Percentiles rank a stretch among this genome's conserved stretches.
Conservation (phyloP, 2,329 filamentous ascomycete genomes). For the Colletotrichum navitas region DNA sequence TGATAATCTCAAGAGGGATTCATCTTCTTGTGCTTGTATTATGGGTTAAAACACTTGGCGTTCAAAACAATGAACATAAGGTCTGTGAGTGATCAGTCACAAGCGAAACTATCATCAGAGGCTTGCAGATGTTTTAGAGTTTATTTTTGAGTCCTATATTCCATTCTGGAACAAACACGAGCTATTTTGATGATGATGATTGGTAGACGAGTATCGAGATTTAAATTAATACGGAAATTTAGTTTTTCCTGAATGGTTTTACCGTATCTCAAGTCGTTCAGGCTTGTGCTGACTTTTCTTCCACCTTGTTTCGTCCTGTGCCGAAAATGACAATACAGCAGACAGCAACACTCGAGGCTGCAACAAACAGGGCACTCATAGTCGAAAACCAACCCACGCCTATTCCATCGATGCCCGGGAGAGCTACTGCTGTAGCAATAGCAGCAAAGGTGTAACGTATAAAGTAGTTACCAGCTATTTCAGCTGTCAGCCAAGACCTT, state of each 20-base stretch:
- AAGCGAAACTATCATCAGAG: neutral
- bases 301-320: conserved; percentile 4
- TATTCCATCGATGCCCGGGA: conserved; percentile 79
- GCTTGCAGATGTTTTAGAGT: neutral
- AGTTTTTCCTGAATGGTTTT: neutral
- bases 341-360: conserved; percentile 27
- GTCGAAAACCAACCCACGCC: conserved; percentile 88
- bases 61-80: no score
- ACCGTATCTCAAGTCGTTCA: neutral
- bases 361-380: conserved; percentile 57
- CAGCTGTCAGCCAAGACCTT: neutral
- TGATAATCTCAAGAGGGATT: no score
- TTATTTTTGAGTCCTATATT: no score
- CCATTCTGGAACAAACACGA: neutral
- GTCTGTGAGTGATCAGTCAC: neutral
- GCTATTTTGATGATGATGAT: neutral
- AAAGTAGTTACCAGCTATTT: conserved; percentile 80
- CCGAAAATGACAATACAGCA: conserved; percentile 35
- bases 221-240: neutral
- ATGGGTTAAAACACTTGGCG: fast-evolving
- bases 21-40: no score
- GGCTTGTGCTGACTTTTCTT: conserved; percentile 14
- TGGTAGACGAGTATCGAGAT: neutral
- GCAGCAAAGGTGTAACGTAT: conserved; percentile 82
- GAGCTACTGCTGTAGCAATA: conserved; percentile 75